Evolutionary conservation across 2,329 filamentous ascomycete species (phyloP).

Genomic region (Graphiopsis chlorocephala): DNA sequence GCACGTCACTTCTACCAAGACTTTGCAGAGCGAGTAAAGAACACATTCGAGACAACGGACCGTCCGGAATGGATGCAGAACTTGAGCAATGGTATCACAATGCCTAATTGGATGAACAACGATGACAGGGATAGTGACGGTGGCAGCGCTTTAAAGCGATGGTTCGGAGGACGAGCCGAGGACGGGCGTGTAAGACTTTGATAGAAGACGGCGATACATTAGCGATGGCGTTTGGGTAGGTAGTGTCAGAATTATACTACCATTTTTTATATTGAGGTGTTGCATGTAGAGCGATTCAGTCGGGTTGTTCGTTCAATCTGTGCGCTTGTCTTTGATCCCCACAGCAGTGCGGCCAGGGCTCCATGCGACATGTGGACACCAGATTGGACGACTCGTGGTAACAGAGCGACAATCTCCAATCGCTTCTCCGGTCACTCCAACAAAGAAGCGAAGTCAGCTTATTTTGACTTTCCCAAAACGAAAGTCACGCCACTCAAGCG

Average conservation of each 20-base stretch:
- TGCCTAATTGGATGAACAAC: constrained; percentile 77
- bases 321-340: not conserved
- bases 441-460: not conserved
- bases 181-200: constrained; percentile 33
- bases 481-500: not conserved
- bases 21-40: constrained; percentile 80
- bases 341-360: not conserved
- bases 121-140: constrained; percentile 35
- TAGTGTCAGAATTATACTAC: not conserved
- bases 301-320: not conserved
- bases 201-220: constrained; percentile 2
- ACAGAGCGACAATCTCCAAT: not conserved
- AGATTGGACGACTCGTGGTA: not conserved
- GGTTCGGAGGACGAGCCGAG: constrained; percentile 34
- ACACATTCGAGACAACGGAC: constrained; percentile 83
- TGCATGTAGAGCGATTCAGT: not conserved
- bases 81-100: constrained; percentile 65
- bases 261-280: not conserved
- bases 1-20: constrained; percentile 70
- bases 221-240: constrained; percentile 15
- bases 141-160: constrained; percentile 27
- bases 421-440: not conserved
- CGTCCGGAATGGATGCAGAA: constrained; percentile 80
- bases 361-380: not conserved
- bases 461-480: not conserved